Evolutionary conservation across 495 filamentous ascomycete genomes (phyloP).

Genomic region (Xylaria venustula): DNA sequence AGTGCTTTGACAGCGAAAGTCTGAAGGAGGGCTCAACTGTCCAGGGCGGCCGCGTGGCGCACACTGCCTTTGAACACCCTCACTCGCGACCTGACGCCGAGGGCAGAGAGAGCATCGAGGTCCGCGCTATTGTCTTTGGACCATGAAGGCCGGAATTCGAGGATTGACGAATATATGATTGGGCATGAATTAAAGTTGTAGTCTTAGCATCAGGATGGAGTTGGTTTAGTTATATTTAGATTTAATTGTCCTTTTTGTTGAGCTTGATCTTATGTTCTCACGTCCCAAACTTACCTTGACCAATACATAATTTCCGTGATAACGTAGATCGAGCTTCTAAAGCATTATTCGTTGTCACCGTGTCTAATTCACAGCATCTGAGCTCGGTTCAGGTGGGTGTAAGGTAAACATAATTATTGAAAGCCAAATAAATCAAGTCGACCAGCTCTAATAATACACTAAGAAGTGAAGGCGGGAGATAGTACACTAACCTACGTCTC

Average conservation of each 20-base stretch:
- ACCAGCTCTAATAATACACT: no score
- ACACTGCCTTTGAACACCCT: conserved; percentile 79
- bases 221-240: not conserved
- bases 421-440: no score
- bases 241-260: not conserved
- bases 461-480: no score
- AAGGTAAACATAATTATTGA: no score
- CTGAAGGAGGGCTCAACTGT: conserved; percentile 46
- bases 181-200: not conserved
- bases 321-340: no score
- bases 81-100: conserved; percentile 59
- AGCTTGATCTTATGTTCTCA: no score
- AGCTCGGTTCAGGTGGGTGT: no score
- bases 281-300: no score
- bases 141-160: conserved; percentile 29
- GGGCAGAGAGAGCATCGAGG: conserved; percentile 80
- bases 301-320: no score
- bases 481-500: no score
- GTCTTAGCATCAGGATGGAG: not conserved
- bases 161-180: not conserved
- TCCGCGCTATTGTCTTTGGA: conserved; percentile 81
- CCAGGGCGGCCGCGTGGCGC: conserved; percentile 66
- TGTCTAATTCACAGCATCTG: no score
- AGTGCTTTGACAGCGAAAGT: conserved; percentile 74
- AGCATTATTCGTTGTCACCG: no score